These are phyloP conservation scores for Colletotrichum sp. DNA, from an alignment of 2,329 filamentous ascomycete genomes.

Conservation along the genomic window DNA sequence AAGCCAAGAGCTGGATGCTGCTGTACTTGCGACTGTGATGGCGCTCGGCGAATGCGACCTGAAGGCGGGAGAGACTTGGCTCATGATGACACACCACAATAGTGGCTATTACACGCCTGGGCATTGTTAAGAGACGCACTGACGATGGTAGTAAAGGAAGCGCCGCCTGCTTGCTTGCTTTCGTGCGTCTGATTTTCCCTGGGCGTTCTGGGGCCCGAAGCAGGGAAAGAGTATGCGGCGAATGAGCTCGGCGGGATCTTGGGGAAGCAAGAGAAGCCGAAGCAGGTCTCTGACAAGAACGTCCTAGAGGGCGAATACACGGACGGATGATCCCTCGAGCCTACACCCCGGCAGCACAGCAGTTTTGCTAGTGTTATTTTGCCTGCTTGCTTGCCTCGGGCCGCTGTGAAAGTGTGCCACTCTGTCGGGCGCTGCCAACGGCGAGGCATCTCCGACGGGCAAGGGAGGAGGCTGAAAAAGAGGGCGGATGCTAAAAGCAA, in stretches of 20 bases:
- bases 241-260: not conserved
- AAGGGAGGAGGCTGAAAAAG: not conserved
- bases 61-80: not conserved
- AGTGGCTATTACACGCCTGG: not conserved
- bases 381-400: not conserved
- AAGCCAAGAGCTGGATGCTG: not conserved
- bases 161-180: not conserved
- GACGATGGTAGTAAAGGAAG: not conserved
- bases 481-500: not conserved
- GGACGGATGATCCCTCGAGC: slow-evolving; percentile 2
- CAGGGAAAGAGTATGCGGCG: not conserved
- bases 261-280: slow-evolving; percentile 40
- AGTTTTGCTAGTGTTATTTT: not conserved
- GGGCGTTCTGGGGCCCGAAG: not conserved
- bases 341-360: not conserved
- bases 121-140: not conserved
- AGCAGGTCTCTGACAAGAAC: slow-evolving; percentile 41
- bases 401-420: not conserved
- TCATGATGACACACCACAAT: not conserved
- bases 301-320: slow-evolving; percentile 31
- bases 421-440: not conserved
- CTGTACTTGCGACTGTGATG: not conserved
- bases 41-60: not conserved
- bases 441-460: not conserved
- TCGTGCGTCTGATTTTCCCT: not conserved